Evolutionary conservation across 192 early-diverging fungal genomes (phyloP).

Genomic region (Coemansia sp.): DNA sequence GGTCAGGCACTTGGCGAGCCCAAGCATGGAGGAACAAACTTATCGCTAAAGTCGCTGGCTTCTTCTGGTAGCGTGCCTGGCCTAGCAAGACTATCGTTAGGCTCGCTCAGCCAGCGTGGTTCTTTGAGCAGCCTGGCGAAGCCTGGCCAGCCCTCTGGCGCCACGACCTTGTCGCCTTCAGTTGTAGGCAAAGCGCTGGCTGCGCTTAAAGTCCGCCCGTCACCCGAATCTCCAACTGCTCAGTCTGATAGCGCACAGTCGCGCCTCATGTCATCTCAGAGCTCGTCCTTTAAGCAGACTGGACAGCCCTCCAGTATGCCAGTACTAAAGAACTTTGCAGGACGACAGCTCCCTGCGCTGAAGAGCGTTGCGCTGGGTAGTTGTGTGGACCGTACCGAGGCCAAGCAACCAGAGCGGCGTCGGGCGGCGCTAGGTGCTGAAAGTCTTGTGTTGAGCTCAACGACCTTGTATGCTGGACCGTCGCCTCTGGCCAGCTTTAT

Average conservation of each 20-base stretch:
- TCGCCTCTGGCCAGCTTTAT: slow-evolving; percentile 48
- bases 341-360: slow-evolving; percentile 29
- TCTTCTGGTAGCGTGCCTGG: background rate
- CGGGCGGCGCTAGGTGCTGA: slow-evolving; percentile 6
- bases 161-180: background rate
- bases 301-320: slow-evolving; percentile 1
- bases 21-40: background rate
- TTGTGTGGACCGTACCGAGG: background rate
- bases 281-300: background rate
- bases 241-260: background rate
- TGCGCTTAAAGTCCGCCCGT: slow-evolving; percentile 19
- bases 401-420: slow-evolving; percentile 7
- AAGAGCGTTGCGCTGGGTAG: background rate
- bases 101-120: slow-evolving; percentile 3
- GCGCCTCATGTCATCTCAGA: background rate
- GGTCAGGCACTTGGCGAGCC: background rate
- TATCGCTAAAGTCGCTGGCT: slow-evolving; percentile 21
- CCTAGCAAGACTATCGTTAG: slow-evolving; percentile 7
- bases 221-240: background rate
- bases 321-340: slow-evolving; percentile 27
- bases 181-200: slow-evolving; percentile 46
- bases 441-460: background rate
- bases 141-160: background rate
- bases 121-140: background rate
- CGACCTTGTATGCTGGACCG: slow-evolving; percentile 37